Conservation (phyloP, 768 basidiomycete genomes). For the Gelatoporia subvermispora region DNA sequence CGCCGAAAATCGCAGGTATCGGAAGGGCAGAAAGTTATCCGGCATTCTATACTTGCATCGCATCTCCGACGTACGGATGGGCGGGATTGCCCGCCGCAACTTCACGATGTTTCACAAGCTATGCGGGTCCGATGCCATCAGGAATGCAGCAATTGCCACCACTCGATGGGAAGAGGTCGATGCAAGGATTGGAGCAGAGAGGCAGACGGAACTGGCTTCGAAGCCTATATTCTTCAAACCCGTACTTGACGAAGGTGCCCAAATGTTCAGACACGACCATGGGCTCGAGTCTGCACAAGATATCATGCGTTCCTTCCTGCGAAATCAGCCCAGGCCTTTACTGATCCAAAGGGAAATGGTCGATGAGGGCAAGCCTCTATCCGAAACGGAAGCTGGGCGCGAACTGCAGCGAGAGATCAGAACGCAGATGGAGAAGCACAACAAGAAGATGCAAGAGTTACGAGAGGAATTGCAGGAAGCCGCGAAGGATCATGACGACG, state of each 20-base stretch:
- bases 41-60: slow-evolving; percentile 18
- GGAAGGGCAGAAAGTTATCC: slow-evolving; percentile 2
- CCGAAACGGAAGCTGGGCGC: slow-evolving; percentile 12
- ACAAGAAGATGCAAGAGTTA: slow-evolving; percentile 9
- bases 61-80: slow-evolving; percentile 16
- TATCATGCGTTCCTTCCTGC: slow-evolving; percentile 38
- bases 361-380: slow-evolving; percentile 11
- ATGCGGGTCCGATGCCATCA: slow-evolving; percentile 12
- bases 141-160: slow-evolving; percentile 17
- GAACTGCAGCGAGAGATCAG: slow-evolving; percentile 8
- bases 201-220: slow-evolving; percentile 3
- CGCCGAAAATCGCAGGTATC: slow-evolving; percentile 8
- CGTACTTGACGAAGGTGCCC: slow-evolving; percentile 56
- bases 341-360: slow-evolving; percentile 18
- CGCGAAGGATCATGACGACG: background rate
- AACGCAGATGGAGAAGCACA: slow-evolving; percentile 7
- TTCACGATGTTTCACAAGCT: slow-evolving; percentile 12
- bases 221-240: slow-evolving; percentile 93
- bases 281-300: slow-evolving; percentile 35
- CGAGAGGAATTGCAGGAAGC: slow-evolving; percentile 16
- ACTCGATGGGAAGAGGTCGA: slow-evolving; percentile 22
- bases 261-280: slow-evolving; percentile 36
- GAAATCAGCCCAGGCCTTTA: slow-evolving; percentile 35
- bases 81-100: slow-evolving; percentile 5
- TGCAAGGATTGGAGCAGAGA: background rate